Evolutionary conservation across 140 eudicot species (phyloP).

Genomic region (Flaveria floridana): DNA sequence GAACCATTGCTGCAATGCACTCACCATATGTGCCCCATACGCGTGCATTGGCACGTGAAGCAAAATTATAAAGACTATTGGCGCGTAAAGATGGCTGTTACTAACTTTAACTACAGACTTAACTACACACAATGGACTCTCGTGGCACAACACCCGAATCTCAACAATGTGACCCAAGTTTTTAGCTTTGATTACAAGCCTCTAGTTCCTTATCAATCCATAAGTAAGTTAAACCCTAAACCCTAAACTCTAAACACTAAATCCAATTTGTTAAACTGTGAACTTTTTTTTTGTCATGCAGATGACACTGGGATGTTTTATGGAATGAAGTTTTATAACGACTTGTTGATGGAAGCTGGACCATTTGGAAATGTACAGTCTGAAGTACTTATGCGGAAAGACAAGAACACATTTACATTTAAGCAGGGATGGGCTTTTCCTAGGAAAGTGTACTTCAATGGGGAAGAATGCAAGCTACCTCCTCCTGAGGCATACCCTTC

Average conservation of each 20-base stretch:
- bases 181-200: constrained; percentile 96
- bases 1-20: constrained; percentile 84
- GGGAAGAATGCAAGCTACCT: constrained; percentile 86
- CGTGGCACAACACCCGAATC: constrained; percentile 91
- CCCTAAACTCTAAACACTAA: neutral
- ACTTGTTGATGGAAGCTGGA: constrained; percentile 89
- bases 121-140: constrained; percentile 90
- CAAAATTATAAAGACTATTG: constrained; percentile 84
- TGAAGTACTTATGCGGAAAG: constrained; percentile 64
- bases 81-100: constrained; percentile 75
- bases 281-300: constrained; percentile 31
- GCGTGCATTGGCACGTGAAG: constrained; percentile 95
- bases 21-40: constrained; percentile 88
- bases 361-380: constrained; percentile 75
- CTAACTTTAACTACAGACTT: constrained; percentile 77
- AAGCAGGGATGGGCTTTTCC: constrained; percentile 95
- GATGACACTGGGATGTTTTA: constrained; percentile 93
- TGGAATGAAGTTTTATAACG: constrained; percentile 84
- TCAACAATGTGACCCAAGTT: constrained; percentile 90
- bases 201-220: constrained; percentile 71
- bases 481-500: constrained; percentile 86
- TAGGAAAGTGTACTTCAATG: constrained; percentile 75
- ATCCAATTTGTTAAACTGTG: neutral
- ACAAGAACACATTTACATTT: constrained; percentile 57
- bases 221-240: constrained; percentile 48